These are phyloP conservation scores for Bipolaris zeicola DNA, from an alignment of 2,329 filamentous ascomycete species.

Conservation along the genomic window DNA sequence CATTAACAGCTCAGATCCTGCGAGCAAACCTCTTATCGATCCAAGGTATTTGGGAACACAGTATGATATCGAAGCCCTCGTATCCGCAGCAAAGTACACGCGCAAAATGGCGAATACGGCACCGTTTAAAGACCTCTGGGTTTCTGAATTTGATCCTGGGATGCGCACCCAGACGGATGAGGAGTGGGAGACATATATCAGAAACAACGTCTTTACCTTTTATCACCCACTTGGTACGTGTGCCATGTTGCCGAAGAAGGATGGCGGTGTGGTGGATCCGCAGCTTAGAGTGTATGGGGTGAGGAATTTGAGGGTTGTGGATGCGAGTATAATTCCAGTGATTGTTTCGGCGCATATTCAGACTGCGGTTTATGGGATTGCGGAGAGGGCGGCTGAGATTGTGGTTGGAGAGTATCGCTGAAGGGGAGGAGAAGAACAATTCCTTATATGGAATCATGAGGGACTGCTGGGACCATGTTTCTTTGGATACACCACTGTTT, in stretches of 20 bases:
- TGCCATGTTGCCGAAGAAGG: conserved; percentile 28
- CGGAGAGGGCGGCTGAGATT: conserved; percentile 29
- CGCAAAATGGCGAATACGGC: conserved; percentile 27
- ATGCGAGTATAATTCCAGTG: conserved; percentile 31
- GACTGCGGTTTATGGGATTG: conserved; percentile 35
- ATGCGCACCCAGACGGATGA: conserved; percentile 22
- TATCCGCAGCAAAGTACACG: conserved; percentile 24
- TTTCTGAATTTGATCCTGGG: conserved; percentile 36
- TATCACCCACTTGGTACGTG: conserved; percentile 45
- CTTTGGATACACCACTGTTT: neutral
- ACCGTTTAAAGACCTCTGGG: conserved; percentile 34
- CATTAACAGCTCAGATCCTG: conserved; percentile 19
- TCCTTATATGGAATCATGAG: neutral
- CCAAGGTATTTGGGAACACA: conserved; percentile 26
- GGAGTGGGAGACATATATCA: conserved; percentile 26
- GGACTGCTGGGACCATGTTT: neutral
- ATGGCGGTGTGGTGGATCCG: conserved; percentile 27
- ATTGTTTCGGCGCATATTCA: conserved; percentile 28
- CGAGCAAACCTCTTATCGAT: conserved; percentile 24
- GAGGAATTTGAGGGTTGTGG: conserved; percentile 10
- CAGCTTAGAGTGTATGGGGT: conserved; percentile 30
- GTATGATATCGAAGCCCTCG: conserved; percentile 25
- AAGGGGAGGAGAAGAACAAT: neutral
- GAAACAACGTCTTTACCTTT: conserved; percentile 19
- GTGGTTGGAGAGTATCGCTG: conserved; percentile 18